Base-by-base conservation (phyloP, 768 basidiomycete genomes). In the Bullera alba region DNA sequence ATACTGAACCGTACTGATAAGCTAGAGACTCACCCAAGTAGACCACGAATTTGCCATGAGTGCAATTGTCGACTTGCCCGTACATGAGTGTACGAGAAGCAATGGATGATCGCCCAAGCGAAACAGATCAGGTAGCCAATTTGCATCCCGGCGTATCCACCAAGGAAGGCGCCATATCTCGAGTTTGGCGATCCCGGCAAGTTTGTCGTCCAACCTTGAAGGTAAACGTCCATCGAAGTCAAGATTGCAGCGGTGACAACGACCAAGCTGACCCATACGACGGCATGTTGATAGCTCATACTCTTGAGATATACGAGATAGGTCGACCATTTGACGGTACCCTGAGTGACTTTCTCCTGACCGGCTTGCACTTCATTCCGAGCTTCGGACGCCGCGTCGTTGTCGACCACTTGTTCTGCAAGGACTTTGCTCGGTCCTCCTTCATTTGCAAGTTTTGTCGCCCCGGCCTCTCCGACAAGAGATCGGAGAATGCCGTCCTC, bases 91-190 rank as follows among this genome's bases (percentile, higher is more conserved):
- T 30, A 50, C n/a, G 45, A 22, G 30, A 57, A 57, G 16, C 21
- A 37, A 37, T 39, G n/a, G 19, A 28, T 23, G 10, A 57, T 37
- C 1, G 34, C 56, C 5, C 32, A 25, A 8, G 38, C 34, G 27
- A 57, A 50, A 7, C 23, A 14, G 35, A 49, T 17, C 5, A 57
- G 47, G 27, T 30, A 49, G 10, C 51, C 56, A 15, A 57, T 42
- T 30, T 57, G 47, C 44, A 57, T 37, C 1, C 46, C 56, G 14
- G 42, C 48, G 34, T 57, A 57, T 1, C 56, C 56, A 19, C 56
- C 56, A 19, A 57, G 51, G 51, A 57, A 57, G 5, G 47, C 51
- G 15, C 47, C 52, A 37, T 53, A 57, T 15, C 25, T 26, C 5
- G 47, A 46, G 6, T 16, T 16, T 1, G 51, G 47, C 6, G 42